A percentile compares a stretch with the other conserved stretches of the same genome.
Conservation (phyloP, 768 basidiomycete species). For the Guyanaporus albipodus region DNA sequence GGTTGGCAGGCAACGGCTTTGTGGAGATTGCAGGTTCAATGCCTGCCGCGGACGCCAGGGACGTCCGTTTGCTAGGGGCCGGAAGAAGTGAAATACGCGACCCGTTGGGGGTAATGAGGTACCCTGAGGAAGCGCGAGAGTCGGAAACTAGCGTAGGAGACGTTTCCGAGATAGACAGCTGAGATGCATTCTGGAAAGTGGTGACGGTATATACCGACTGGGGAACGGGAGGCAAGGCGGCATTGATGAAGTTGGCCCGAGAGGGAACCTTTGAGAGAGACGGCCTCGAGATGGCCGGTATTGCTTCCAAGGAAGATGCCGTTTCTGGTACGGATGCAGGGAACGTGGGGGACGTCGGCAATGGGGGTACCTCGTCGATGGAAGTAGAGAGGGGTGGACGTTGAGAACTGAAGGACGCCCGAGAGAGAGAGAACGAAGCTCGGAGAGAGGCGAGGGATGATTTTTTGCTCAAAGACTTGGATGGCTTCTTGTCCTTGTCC, state of each 20-base stretch:
- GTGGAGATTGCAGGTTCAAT: constrained; percentile 15
- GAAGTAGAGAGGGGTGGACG: constrained; percentile 20
- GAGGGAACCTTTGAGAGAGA: constrained; percentile 25
- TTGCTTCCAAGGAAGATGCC: neutral
- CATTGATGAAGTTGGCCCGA: constrained; percentile 7
- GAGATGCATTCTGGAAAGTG: constrained; percentile 22
- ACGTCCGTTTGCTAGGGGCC: constrained; percentile 25
- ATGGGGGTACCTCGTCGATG: constrained; percentile 24
- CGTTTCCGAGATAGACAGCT: too few relatives aligned
- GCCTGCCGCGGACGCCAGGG: constrained; percentile 23
- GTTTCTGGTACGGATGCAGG: constrained; percentile 4
- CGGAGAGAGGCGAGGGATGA: constrained; percentile 30
- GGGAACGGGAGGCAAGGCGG: constrained; percentile 25
- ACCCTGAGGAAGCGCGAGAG: constrained; percentile 18
- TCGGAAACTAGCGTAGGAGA: too few relatives aligned
- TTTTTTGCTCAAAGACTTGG: constrained; percentile 27
- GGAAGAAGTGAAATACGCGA: constrained; percentile 26
- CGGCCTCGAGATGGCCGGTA: neutral
- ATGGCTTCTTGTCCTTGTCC: constrained; percentile 11
- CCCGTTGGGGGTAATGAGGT: constrained; percentile 2
- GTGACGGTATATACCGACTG: constrained; percentile 27
- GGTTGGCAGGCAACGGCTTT: neutral
- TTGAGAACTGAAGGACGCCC: constrained; percentile 27
- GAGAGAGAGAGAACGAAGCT: constrained; percentile 28
- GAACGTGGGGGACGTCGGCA: constrained; percentile 25